A percentile compares a stretch with the other conserved stretches of the same genome.
Conservation (phyloP, 352 stramenopile genomes). For the Phytopythium kandeliae region DNA sequence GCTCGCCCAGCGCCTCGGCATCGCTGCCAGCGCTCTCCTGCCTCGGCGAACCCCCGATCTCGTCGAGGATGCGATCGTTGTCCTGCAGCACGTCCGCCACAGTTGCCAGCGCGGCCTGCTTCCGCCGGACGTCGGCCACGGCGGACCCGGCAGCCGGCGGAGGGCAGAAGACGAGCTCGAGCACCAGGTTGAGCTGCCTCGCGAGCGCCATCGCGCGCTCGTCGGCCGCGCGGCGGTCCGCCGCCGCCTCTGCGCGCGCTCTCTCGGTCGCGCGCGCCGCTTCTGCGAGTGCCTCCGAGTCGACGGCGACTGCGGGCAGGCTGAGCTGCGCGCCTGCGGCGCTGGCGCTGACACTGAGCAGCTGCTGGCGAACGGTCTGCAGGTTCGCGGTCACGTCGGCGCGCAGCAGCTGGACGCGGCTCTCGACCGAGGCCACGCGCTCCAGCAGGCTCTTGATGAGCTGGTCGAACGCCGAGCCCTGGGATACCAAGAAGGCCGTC, state of each 20-base stretch:
- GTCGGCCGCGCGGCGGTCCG: conserved; percentile 9
- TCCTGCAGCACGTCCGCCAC: conserved; percentile 55
- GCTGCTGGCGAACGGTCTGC: conserved; percentile 23
- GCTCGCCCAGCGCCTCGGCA: too few relatives aligned
- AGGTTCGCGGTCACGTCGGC: conserved; percentile 20
- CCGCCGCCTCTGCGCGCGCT: background rate
- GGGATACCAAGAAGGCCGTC: conserved; percentile 61
- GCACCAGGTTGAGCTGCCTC: conserved; percentile 50
- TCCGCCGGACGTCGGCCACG: conserved; percentile 19
- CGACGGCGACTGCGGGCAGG: background rate
- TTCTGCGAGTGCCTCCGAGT: conserved; percentile 22
- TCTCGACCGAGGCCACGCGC: conserved; percentile 36
- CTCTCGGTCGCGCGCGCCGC: conserved; percentile 6
- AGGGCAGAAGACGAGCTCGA: conserved; percentile 55
- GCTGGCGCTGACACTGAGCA: conserved; percentile 1
- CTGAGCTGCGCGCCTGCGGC: background rate
- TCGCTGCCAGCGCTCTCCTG: background rate
- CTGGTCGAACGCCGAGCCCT: conserved; percentile 58
- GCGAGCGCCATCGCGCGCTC: conserved; percentile 55
- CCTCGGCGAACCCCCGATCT: background rate
- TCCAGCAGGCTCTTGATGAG: conserved; percentile 55
- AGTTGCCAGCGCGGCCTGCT: conserved; percentile 30
- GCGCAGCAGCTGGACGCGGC: conserved; percentile 29
- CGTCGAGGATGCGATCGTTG: conserved; percentile 44
- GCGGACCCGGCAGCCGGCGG: conserved; percentile 14